These are phyloP conservation scores for Eucalyptus cloeziana DNA, from an alignment of 345 rosid genomes.

Conservation along the genomic window DNA sequence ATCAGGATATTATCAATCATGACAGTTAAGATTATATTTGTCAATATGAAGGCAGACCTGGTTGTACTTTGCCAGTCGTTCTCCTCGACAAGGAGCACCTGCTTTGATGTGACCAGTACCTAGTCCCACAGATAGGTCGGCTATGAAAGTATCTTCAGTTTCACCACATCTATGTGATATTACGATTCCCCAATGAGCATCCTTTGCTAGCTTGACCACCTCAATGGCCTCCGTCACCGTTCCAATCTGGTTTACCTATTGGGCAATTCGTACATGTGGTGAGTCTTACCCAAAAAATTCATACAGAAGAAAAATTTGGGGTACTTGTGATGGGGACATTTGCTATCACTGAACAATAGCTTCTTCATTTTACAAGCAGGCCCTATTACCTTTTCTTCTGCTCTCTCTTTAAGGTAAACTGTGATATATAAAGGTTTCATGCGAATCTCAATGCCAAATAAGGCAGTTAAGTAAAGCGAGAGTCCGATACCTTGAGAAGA, in stretches of 20 bases:
- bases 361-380: background rate
- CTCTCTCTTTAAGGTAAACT: background rate
- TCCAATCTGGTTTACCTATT: slow-evolving; percentile 90
- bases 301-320: background rate
- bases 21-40: background rate
- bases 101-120: slow-evolving; percentile 81
- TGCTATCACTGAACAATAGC: background rate
- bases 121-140: slow-evolving; percentile 88
- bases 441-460: background rate
- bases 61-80: slow-evolving; percentile 84
- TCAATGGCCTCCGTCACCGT: slow-evolving; percentile 94
- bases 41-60: slow-evolving; percentile 46
- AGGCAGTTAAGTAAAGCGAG: background rate
- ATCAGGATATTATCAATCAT: background rate
- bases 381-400: background rate
- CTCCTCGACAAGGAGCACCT: slow-evolving; percentile 99
- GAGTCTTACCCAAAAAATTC: background rate
- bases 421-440: background rate
- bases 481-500: slow-evolving; percentile 71
- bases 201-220: slow-evolving; percentile 88
- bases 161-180: slow-evolving; percentile 90
- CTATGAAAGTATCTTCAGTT: slow-evolving; percentile 82
- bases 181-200: slow-evolving; percentile 88
- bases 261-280: background rate
- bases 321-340: background rate